These are phyloP conservation scores for Funneliformis geosporum DNA, from an alignment of 192 early-diverging fungal species.

Conservation along the genomic window DNA sequence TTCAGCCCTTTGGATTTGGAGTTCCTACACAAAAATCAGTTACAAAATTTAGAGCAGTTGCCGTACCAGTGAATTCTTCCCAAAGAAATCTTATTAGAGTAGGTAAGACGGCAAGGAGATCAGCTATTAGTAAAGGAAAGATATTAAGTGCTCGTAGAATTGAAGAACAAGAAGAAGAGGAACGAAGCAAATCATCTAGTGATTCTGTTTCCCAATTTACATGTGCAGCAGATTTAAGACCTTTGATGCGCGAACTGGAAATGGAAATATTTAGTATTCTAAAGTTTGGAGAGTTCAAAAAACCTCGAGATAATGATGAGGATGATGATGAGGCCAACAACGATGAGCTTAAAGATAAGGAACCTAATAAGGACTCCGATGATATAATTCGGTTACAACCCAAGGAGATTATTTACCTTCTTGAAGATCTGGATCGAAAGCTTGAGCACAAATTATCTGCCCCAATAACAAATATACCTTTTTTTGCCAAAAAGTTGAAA, in stretches of 20 bases:
- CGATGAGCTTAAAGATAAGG: not conserved
- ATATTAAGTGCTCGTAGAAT: not conserved
- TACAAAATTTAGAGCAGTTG: not conserved
- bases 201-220: not conserved
- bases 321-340: conserved; percentile 4
- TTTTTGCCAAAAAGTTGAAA: conserved; percentile 40
- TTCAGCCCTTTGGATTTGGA: conserved; percentile 47
- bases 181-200: not conserved
- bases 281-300: conserved; percentile 16
- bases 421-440: conserved; percentile 52
- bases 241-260: conserved; percentile 39
- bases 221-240: conserved; percentile 33
- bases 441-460: conserved; percentile 47
- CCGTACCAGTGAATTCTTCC: not conserved
- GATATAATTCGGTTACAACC: conserved; percentile 35
- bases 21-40: conserved; percentile 12
- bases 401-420: conserved; percentile 46
- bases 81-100: conserved; percentile 6
- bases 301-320: not conserved
- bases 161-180: conserved; percentile 15
- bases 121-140: conserved; percentile 24
- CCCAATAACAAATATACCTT: conserved; percentile 28
- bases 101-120: conserved; percentile 5
- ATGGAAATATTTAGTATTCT: conserved; percentile 23
- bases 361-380: not conserved